Conservation (phyloP, 805 yeast genomes). For the Teunomyces lycoperdinae region DNA sequence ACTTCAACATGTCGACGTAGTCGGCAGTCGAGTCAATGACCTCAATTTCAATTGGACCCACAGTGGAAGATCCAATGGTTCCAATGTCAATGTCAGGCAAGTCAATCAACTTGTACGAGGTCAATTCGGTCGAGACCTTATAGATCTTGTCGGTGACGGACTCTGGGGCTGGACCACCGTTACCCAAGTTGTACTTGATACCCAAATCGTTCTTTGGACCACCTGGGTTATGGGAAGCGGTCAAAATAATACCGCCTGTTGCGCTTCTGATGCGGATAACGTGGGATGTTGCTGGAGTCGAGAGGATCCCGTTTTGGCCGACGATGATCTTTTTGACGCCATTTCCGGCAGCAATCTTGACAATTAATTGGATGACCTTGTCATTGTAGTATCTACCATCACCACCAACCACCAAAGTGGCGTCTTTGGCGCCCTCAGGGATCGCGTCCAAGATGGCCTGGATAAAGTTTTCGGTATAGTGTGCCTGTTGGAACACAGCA, state of each 20-base stretch:
- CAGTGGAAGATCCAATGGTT: constrained; percentile 47
- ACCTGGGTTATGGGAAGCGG: constrained; percentile 98
- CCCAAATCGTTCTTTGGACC: constrained; percentile 92
- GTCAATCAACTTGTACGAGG: constrained; percentile 58
- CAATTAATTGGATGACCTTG: constrained; percentile 75
- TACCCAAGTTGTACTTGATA: constrained; percentile 88
- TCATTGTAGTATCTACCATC: constrained; percentile 94
- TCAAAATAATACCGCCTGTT: constrained; percentile 93
- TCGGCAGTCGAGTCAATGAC: constrained; percentile 78
- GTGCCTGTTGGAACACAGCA: constrained; percentile 68
- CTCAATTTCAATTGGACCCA: constrained; percentile 68
- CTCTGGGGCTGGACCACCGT: constrained; percentile 99
- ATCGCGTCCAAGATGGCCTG: constrained; percentile 83
- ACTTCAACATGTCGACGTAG: constrained; percentile 75
- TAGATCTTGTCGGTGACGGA: constrained; percentile 84
- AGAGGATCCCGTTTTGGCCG: constrained; percentile 84
- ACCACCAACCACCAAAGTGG: constrained; percentile 90
- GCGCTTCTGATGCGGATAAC: constrained; percentile 71
- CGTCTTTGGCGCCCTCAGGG: constrained; percentile 78
- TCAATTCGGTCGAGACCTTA: constrained; percentile 59
- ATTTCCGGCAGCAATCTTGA: constrained; percentile 84
- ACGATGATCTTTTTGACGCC: constrained; percentile 82
- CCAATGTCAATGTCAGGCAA: constrained; percentile 66
- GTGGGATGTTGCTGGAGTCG: constrained; percentile 97
- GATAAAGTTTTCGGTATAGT: constrained; percentile 91